phyloP scores from a whole-genome alignment of 495 filamentous ascomycete species.

The Durotheca rogersii region DNA sequence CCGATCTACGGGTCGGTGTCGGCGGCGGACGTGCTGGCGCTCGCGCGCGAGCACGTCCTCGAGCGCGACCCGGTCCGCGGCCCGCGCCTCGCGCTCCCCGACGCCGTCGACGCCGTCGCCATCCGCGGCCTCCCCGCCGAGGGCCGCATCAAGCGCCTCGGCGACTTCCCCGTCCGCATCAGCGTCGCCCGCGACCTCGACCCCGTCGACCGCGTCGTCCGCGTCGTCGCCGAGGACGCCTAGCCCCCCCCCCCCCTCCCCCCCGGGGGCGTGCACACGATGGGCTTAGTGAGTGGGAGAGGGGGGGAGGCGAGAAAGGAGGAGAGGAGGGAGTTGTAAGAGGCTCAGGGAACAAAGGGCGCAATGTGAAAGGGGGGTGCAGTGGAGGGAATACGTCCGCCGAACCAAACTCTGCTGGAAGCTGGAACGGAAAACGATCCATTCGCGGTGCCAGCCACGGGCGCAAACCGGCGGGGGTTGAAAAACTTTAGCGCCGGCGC shows the following conservation, averaged over 20 bases:
- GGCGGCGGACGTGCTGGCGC: constrained; percentile 34
- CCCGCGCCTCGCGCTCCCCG: constrained; percentile 36
- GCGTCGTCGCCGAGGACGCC: constrained; percentile 38
- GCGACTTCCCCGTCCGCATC: constrained; percentile 42
- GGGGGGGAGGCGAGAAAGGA: too few species aligned
- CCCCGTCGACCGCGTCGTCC: constrained; percentile 35
- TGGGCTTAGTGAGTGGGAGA: too few species aligned
- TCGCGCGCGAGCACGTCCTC: constrained; percentile 34
- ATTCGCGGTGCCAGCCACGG: too few species aligned
- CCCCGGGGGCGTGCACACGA: neutral
- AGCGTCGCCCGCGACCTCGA: constrained; percentile 17
- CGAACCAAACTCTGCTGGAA: too few species aligned
- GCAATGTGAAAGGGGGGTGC: too few species aligned
- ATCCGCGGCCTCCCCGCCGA: constrained; percentile 37
- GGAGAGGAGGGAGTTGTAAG: too few species aligned
- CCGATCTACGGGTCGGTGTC: constrained; percentile 50
- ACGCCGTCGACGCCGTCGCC: constrained; percentile 33
- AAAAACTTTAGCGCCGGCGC: too few species aligned
- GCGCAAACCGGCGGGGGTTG: too few species aligned
- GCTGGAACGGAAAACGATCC: too few species aligned
- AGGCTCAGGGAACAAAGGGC: too few species aligned
- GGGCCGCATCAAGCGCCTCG: constrained; percentile 44
- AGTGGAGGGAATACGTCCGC: too few species aligned
- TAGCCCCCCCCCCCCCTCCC: too few species aligned
- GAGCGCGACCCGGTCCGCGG: constrained; percentile 32